Conservation (phyloP, 345 rosid species). For the Ricinus communis region DNA sequence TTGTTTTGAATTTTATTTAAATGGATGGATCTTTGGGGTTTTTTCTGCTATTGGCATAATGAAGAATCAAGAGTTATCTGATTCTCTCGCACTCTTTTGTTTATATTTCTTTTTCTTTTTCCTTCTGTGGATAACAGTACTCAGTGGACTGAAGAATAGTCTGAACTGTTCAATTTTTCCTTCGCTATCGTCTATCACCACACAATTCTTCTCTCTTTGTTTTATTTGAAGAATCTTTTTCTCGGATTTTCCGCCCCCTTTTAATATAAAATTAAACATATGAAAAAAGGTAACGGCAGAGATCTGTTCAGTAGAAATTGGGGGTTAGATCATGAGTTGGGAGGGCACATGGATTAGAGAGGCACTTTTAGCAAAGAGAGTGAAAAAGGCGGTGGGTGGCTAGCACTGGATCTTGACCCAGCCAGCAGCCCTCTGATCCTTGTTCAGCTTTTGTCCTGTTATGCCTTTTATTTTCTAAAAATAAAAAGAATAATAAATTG, state of each 20-base stretch:
- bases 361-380: not conserved
- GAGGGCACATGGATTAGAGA: conserved; percentile 16
- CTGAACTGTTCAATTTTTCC: not conserved
- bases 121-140: not conserved
- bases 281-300: not conserved
- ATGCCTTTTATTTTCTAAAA: not conserved
- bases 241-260: not conserved
- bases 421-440: not conserved
- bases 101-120: not conserved
- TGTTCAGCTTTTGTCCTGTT: conserved; percentile 1
- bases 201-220: too few relatives aligned
- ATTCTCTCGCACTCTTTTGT: too few relatives aligned
- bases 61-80: conserved; percentile 7
- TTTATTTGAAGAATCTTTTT: not conserved
- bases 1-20: conserved; percentile 23
- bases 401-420: conserved; percentile 16
- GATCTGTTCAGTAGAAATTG: not conserved
- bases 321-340: not conserved
- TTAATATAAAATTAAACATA: not conserved
- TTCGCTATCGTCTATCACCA: not conserved
- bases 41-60: not conserved
- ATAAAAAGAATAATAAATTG: too few relatives aligned
- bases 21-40: conserved; percentile 10
- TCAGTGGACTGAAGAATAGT: not conserved
- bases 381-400: not conserved